These are phyloP conservation scores for Paraglomus occultum DNA, from an alignment of 192 early-diverging fungal genomes.

Conservation along the genomic window DNA sequence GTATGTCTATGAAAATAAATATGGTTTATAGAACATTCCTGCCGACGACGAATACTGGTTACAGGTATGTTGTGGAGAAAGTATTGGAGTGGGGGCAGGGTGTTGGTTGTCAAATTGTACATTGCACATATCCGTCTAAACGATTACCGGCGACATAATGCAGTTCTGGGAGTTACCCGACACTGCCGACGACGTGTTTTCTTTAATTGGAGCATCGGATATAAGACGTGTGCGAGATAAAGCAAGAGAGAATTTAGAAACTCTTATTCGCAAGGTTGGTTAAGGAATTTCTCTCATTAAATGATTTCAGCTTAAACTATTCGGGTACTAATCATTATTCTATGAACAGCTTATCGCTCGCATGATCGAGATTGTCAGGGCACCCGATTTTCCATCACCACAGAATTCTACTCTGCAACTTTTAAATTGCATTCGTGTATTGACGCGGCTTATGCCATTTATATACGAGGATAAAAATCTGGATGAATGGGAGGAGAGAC, in stretches of 20 bases:
- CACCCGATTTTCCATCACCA: slow-evolving; percentile 49
- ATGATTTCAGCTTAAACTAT: not conserved
- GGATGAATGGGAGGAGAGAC: slow-evolving; percentile 53
- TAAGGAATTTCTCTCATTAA: not conserved
- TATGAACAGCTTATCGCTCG: slow-evolving; percentile 47
- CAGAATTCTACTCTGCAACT: slow-evolving; percentile 61
- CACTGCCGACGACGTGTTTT: slow-evolving; percentile 79
- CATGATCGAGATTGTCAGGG: slow-evolving; percentile 47
- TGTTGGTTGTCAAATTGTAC: not conserved
- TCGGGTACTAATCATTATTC: not conserved
- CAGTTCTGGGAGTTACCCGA: slow-evolving; percentile 78
- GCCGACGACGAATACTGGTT: slow-evolving; percentile 45
- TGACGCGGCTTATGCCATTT: slow-evolving; percentile 84
- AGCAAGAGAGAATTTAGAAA: slow-evolving; percentile 74
- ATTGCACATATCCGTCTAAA: slow-evolving; percentile 31
- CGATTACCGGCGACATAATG: slow-evolving; percentile 37
- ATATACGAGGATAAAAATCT: slow-evolving; percentile 65
- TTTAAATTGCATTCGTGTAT: slow-evolving; percentile 77
- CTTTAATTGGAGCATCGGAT: slow-evolving; percentile 80
- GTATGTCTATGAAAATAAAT: not conserved
- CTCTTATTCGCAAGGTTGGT: slow-evolving; percentile 69
- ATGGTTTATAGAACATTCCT: slow-evolving; percentile 37
- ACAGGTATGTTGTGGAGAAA: slow-evolving; percentile 35
- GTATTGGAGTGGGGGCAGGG: not conserved
- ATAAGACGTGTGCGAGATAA: slow-evolving; percentile 74